A percentile compares a stretch with the other conserved stretches of the same genome.
phyloP scores from a whole-genome alignment of 23 red algal species.

The Agarophyton chilense region DNA sequence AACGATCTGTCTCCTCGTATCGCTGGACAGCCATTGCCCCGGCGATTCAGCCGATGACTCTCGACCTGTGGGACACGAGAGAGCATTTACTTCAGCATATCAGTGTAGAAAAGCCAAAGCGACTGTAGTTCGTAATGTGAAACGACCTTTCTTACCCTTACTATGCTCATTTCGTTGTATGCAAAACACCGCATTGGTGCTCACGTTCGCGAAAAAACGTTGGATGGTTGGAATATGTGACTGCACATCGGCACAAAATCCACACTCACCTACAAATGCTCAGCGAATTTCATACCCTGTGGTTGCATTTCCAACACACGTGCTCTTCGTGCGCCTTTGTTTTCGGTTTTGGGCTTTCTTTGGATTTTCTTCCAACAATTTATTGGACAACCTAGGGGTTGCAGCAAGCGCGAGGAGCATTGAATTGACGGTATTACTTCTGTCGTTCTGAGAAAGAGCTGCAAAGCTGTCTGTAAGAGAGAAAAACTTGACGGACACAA shows the following conservation, averaged over 20 bases:
- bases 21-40: slow-evolving; percentile 1
- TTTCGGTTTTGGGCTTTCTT: neutral
- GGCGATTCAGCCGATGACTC: neutral
- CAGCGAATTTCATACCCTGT: neutral
- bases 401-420: neutral
- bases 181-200: neutral
- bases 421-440: neutral
- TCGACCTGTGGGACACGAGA: slow-evolving; percentile 9
- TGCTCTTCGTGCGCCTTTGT: neutral
- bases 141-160: neutral
- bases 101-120: slow-evolving; percentile 3
- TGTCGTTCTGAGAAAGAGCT: neutral
- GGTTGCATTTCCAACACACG: neutral
- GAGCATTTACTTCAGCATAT: slow-evolving; percentile 1
- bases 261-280: neutral
- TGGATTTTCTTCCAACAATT: neutral
- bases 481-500: neutral
- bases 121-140: neutral
- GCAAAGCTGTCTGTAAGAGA: neutral
- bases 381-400: neutral
- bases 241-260: neutral
- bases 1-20: neutral
- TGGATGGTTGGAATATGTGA: neutral
- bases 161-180: neutral
- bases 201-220: neutral